Base-by-base conservation (phyloP, 1,284 basidiomycete species). In the Heterobasidion parviporum region DNA sequence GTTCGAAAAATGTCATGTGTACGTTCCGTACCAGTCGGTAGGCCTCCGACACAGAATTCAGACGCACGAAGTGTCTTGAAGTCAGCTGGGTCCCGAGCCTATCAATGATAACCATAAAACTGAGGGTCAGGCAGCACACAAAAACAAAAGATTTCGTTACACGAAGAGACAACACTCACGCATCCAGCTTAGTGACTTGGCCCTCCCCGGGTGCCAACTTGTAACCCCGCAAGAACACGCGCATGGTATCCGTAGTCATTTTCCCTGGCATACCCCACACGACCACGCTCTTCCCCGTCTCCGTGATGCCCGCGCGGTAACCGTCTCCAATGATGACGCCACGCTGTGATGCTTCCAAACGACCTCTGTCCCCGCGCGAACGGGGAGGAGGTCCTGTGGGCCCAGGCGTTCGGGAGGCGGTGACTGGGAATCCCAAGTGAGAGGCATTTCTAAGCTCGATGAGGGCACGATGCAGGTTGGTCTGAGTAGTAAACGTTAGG, bases 251-350 rank as follows among this genome's bases (percentile, higher is more conserved):
- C 3, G 64, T 52, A 2, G 64, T 62, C 8, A 75, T 64, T 59
- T 66, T 80, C 1, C 76, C 77, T 0, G 85, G 85, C 34, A 89
- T 65, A 1, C 87, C 88, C 65, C 72, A 78, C 1, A 88, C 60
- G 9, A 82, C 73, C 16, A 89, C 85, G 55, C 74, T 75, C 58
- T 68, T 77, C 14, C 79, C 79, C 34, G 70, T 66, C 52, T 77
- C 71, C 41, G 64, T 62, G 8, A 83, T 66, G 15, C 78, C 75
- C 16, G 77, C 85, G 46, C 73, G 74, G 7, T 78, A 75, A 3
- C 83, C 84, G 56, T 72, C 71, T 3, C 84, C 84, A 10, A 62
- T 63, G 26, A 80, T 54, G 16, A 72, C 59, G 3, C 72, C 72
- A 41, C 76, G 68, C 54, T 72, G 65, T 4, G 70, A 65, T 44